Base-by-base conservation (phyloP, 2,329 filamentous ascomycete species). In the Nigrograna mackinnonii region DNA sequence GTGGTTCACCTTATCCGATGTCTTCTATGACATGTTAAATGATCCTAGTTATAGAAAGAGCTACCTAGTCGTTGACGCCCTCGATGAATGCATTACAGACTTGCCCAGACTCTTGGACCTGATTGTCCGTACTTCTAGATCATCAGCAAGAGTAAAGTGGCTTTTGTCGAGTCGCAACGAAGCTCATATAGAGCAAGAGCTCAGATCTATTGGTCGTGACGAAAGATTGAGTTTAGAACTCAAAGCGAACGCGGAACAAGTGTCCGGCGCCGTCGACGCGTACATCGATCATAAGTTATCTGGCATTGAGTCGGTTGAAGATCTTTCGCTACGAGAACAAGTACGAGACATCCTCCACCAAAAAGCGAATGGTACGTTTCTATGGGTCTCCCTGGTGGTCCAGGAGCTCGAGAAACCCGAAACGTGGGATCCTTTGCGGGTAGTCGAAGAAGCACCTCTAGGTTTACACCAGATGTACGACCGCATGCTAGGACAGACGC, bases 1-100 rank as follows among this genome's bases (percentile, higher is more conserved):
- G 2, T 74, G 65, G 61, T 22, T 54, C 24, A 53, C 59, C 1
- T 37, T 79, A 6, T 61, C 47, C 0, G 39, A 62, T 1, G 68
- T 77, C 2, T 61, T 79, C 0, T 45, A 18, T 1, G 46, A 50
- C 3, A 74, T 79, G 6, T 43, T 79, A 3, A n/a, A 62, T 12
- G 68, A 76, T 38, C 41, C 46, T 2, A 52, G 7, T 33, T 44
- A 1, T 9, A 28, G 20, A 13, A 35, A 24, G 19, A 50, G 32
- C 19, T 50, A 47, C 36, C 31, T 50, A 3, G 17, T 50, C 1
- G 33, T 50, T 14, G 41, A 50, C 19, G 41, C 41, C n/a, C 47
- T 50, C 19, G 38, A 50, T 24, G 41, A 50, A 30, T 50, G 45
- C 33, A 32, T 19, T 14, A 32, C 41, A 36, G 39, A 32, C 6